Evolutionary conservation across 2,329 filamentous ascomycete species (phyloP).

Genomic region (Aspergillus luchuensis): DNA sequence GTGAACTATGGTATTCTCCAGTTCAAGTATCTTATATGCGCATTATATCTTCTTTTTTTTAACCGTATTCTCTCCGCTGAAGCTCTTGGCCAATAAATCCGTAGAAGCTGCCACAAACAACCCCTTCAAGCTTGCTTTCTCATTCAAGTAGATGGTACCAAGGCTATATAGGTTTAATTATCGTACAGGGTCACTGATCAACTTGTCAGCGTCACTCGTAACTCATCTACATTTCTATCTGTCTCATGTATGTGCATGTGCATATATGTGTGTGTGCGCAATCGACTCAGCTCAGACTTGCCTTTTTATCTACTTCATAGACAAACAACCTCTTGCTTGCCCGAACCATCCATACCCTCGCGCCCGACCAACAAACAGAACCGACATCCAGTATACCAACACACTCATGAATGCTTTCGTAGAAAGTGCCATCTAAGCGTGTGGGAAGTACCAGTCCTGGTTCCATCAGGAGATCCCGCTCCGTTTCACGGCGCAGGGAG

Average conservation of each 20-base stretch:
- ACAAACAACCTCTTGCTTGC: constrained; percentile 7
- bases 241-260: not conserved
- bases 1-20: constrained; percentile 4
- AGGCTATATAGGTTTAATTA: not conserved
- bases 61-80: too few relatives aligned
- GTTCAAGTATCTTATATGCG: not conserved
- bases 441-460: constrained; percentile 19
- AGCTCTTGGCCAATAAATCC: too few relatives aligned
- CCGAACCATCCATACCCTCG: not conserved
- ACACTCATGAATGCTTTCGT: not conserved
- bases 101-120: too few relatives aligned
- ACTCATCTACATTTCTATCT: not conserved
- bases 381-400: not conserved
- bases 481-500: constrained; percentile 7
- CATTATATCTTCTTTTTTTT: not conserved
- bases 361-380: not conserved
- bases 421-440: not conserved
- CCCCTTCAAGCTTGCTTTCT: too few relatives aligned
- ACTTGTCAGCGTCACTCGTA: not conserved
- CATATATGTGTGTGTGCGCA: not conserved
- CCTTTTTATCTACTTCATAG: constrained; percentile 32
- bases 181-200: not conserved
- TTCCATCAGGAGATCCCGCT: constrained; percentile 7
- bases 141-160: not conserved
- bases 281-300: constrained; percentile 39